A percentile compares a stretch with the other conserved stretches of the same genome.
These are phyloP conservation scores for Cladophialophora exuberans DNA, from an alignment of 2,329 filamentous ascomycete species.

Conservation along the genomic window DNA sequence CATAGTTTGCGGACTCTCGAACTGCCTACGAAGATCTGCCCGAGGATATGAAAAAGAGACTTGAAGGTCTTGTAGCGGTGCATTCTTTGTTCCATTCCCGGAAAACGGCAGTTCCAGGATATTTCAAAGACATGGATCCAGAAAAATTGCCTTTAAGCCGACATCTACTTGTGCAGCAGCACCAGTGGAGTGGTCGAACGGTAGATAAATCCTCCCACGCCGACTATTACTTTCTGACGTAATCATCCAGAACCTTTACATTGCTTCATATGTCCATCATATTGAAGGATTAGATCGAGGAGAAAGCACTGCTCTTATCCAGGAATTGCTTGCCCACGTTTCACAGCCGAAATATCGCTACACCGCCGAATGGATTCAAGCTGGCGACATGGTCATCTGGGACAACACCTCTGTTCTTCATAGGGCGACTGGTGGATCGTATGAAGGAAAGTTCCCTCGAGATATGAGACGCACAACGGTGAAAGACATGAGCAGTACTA, in stretches of 20 bases:
- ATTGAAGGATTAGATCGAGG: not conserved
- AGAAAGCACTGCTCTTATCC: not conserved
- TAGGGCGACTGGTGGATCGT: conserved; percentile 52
- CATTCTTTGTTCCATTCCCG: conserved; percentile 1
- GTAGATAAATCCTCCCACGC: not conserved
- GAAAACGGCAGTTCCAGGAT: not conserved
- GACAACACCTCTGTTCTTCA: conserved; percentile 62
- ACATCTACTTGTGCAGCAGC: not conserved
- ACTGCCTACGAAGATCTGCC: not conserved
- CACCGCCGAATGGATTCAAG: conserved; percentile 51
- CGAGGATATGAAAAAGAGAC: not conserved
- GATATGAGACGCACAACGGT: conserved; percentile 58
- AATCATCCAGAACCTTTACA: conserved; percentile 2
- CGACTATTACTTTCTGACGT: not conserved
- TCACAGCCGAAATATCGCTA: conserved; percentile 50
- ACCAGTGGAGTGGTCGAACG: conserved; percentile 3
- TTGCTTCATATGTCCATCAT: conserved; percentile 1
- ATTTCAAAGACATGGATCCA: conserved; percentile 1
- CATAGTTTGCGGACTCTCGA: not conserved
- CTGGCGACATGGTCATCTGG: conserved; percentile 60
- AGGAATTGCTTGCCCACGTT: not conserved
- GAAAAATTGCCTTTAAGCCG: not conserved
- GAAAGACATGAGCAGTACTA: conserved; percentile 10
- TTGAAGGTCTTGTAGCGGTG: not conserved
- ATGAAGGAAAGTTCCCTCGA: conserved; percentile 51